These are phyloP conservation scores for Cladosporium oxysporum DNA, from an alignment of 2,329 filamentous ascomycete species.

Conservation along the genomic window DNA sequence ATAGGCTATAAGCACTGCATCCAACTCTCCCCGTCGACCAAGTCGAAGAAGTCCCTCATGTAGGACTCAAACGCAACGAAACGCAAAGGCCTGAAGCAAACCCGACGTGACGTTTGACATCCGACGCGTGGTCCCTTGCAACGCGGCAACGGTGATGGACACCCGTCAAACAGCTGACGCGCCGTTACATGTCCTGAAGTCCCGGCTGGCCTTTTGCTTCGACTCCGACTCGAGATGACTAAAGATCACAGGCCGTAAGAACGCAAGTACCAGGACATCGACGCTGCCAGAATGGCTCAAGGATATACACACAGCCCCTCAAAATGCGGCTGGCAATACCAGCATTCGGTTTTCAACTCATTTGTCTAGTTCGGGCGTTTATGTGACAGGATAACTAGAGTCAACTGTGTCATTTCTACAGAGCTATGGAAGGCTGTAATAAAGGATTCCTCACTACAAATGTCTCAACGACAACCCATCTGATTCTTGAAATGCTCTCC, in stretches of 20 bases:
- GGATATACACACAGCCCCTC: neutral
- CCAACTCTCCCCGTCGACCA: neutral
- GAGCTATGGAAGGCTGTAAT: no score
- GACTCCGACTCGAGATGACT: neutral
- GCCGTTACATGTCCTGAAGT: neutral
- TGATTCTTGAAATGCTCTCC: neutral
- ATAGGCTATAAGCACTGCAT: neutral
- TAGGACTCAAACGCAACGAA: neutral
- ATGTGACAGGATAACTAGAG: no score
- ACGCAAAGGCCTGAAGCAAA: neutral
- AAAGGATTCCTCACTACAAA: no score
- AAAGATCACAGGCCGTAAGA: neutral
- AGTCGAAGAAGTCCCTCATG: neutral
- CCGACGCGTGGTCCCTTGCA: conserved; percentile 9
- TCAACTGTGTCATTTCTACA: no score
- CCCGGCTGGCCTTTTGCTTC: neutral
- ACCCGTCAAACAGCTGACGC: conserved; percentile 1
- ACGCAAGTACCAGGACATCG: no score
- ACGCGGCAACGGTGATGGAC: neutral
- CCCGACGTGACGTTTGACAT: neutral
- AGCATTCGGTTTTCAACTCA: no score
- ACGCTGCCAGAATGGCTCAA: neutral
- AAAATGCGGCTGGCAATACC: no score
- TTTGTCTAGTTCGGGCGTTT: no score
- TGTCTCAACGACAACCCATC: no score